phyloP scores from a whole-genome alignment of 2,329 filamentous ascomycete species.

The Trichophyton mentagrophytes region DNA sequence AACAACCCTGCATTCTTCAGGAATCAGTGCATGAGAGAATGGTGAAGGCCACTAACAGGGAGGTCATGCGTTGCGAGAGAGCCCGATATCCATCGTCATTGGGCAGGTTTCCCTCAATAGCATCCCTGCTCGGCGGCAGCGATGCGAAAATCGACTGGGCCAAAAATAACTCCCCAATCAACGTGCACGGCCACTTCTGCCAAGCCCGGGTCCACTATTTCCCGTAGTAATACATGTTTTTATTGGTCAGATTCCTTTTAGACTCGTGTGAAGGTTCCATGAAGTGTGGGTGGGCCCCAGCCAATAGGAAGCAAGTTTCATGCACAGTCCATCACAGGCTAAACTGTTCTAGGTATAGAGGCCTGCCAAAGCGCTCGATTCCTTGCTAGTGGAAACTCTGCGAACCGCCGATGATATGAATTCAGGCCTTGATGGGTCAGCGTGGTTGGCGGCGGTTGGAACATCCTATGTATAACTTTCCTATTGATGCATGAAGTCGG shows the following conservation, averaged over 20 bases:
- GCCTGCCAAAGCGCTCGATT: not conserved
- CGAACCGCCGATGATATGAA: not conserved
- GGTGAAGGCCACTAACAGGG: not conserved
- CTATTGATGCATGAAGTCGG: not conserved
- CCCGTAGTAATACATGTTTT: not conserved
- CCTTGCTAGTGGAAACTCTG: not conserved
- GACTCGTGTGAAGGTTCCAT: not conserved
- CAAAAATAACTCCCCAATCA: constrained; percentile 3
- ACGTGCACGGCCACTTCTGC: not conserved
- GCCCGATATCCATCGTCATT: not conserved
- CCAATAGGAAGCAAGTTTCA: not conserved
- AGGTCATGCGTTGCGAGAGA: not conserved
- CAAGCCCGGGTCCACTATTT: not conserved
- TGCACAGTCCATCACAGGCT: not conserved
- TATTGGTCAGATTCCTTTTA: not conserved
- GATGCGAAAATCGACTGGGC: not conserved
- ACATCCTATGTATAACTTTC: not conserved
- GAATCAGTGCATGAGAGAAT: not conserved
- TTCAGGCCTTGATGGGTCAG: not conserved
- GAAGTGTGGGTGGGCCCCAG: not conserved
- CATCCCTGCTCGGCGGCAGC: not conserved
- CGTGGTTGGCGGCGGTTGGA: not conserved
- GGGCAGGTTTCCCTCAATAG: not conserved
- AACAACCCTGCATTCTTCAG: not conserved
- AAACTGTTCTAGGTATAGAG: not conserved